A percentile compares a stretch with the other conserved stretches of the same genome.
Evolutionary conservation across 2,329 filamentous ascomycete species (phyloP).

Genomic region (Balansia obtecta): DNA sequence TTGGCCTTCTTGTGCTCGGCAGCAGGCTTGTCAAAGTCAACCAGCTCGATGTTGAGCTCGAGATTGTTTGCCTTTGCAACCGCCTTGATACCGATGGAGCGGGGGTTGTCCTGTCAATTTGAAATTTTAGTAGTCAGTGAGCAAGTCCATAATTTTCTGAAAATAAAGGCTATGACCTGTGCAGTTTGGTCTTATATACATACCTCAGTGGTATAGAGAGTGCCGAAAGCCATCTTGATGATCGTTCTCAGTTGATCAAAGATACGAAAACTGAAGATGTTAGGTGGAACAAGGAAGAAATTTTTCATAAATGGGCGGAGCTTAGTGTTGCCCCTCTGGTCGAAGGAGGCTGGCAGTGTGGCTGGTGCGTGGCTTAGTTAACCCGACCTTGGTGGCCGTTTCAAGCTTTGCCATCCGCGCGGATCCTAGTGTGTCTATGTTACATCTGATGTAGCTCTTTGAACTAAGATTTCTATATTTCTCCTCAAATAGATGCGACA

Average conservation of each 20-base stretch:
- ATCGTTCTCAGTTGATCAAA: slow-evolving; percentile 10
- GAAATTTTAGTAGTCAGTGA: background rate
- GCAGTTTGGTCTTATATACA: slow-evolving; percentile 13
- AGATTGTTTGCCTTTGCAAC: slow-evolving; percentile 97
- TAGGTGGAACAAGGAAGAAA: slow-evolving; percentile 18
- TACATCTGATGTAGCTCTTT: no score
- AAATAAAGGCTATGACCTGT: background rate
- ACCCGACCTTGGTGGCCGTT: background rate
- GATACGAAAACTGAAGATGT: background rate
- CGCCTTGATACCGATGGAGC: slow-evolving; percentile 76
- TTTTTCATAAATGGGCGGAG: slow-evolving; percentile 18
- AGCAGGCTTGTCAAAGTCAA: slow-evolving; percentile 50
- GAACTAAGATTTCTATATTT: no score
- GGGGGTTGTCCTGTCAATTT: slow-evolving; percentile 63
- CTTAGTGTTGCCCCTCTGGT: slow-evolving; percentile 21
- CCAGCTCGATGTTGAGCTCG: slow-evolving; percentile 74
- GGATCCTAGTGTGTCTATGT: no score
- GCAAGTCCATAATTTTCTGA: slow-evolving; percentile 7
- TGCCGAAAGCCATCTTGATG: slow-evolving; percentile 87
- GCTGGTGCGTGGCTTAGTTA: slow-evolving; percentile 9
- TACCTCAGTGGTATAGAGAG: slow-evolving; percentile 85
- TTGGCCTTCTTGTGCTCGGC: slow-evolving; percentile 76
- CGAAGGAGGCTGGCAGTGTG: slow-evolving; percentile 11
- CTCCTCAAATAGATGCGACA: no score
- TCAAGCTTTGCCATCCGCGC: no score